These are phyloP conservation scores for Prunella vulgaris DNA, from an alignment of 257 asterid species.

Conservation along the genomic window DNA sequence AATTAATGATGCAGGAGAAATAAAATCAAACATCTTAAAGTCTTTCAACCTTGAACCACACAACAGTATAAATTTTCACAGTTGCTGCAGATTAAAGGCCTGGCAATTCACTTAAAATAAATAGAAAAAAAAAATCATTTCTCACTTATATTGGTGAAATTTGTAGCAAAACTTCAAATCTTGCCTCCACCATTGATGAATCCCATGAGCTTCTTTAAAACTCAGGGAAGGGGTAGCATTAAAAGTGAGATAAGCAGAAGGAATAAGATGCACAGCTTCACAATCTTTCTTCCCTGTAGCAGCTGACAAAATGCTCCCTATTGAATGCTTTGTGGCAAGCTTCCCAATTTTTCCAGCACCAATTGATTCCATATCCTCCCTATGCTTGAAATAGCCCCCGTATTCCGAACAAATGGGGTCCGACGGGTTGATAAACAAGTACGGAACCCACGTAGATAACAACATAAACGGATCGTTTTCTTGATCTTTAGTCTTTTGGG, in stretches of 20 bases:
- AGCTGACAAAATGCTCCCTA: constrained; percentile 38
- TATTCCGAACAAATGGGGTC: constrained; percentile 71
- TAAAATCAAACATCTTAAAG: background rate
- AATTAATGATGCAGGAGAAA: background rate
- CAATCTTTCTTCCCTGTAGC: constrained; percentile 36
- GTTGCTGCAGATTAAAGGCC: background rate
- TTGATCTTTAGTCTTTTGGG: background rate
- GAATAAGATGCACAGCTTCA: constrained; percentile 65
- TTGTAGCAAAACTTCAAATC: constrained; percentile 37
- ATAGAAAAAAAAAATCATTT: background rate
- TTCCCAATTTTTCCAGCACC: constrained; percentile 54
- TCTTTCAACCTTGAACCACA: background rate
- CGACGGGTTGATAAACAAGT: constrained; percentile 49
- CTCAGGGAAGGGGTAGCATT: constrained; percentile 28
- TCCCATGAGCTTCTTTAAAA: constrained; percentile 55
- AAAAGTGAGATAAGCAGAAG: constrained; percentile 51
- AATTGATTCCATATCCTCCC: constrained; percentile 54
- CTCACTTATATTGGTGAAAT: constrained; percentile 29
- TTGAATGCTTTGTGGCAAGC: constrained; percentile 56
- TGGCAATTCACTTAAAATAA: background rate
- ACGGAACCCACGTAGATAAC: constrained; percentile 66
- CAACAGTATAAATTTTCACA: background rate
- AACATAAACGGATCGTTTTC: constrained; percentile 28
- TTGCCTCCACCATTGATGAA: constrained; percentile 72
- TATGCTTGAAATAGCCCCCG: constrained; percentile 52